Conservation (phyloP, 495 filamentous ascomycete species). For the Chaetomium tenue region DNA sequence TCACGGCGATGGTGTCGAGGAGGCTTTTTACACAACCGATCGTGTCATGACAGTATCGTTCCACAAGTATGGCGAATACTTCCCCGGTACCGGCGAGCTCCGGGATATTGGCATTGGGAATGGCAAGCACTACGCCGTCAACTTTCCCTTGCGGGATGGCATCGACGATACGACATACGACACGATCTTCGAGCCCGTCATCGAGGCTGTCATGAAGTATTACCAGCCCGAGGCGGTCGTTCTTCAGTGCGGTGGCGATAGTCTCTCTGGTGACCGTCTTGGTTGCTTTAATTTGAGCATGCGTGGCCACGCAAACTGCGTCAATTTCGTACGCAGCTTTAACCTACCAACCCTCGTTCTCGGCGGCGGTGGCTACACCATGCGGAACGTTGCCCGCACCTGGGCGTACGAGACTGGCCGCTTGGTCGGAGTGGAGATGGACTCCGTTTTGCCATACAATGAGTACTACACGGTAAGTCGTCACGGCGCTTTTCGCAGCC, state of each 20-base stretch:
- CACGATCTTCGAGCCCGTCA: conserved; percentile 92
- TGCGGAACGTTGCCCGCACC: conserved; percentile 95
- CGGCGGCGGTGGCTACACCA: conserved; percentile 96
- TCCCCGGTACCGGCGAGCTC: conserved; percentile 94
- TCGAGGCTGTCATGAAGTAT: conserved; percentile 90
- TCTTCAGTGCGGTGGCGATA: conserved; percentile 94
- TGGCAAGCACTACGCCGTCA: conserved; percentile 93
- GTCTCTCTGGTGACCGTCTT: conserved; percentile 87
- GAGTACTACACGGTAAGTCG: conserved; percentile 91
- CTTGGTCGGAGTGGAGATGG: conserved; percentile 77
- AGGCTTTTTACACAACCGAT: conserved; percentile 95
- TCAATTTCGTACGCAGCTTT: conserved; percentile 92
- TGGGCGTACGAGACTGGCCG: conserved; percentile 97
- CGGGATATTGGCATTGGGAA: conserved; percentile 90
- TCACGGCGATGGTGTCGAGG: conserved; percentile 95
- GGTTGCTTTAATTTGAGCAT: conserved; percentile 99
- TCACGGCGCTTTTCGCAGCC: conserved; percentile 24
- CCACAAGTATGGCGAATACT: conserved; percentile 99
- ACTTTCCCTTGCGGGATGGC: conserved; percentile 94
- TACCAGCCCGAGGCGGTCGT: conserved; percentile 94
- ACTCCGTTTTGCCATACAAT: conserved; percentile 84
- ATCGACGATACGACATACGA: conserved; percentile 93
- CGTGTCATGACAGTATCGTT: conserved; percentile 95
- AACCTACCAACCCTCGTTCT: conserved; percentile 86
- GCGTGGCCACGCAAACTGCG: conserved; percentile 96